These are phyloP conservation scores for Fusarium anthophilum DNA, from an alignment of 2,329 filamentous ascomycete genomes.

Conservation along the genomic window DNA sequence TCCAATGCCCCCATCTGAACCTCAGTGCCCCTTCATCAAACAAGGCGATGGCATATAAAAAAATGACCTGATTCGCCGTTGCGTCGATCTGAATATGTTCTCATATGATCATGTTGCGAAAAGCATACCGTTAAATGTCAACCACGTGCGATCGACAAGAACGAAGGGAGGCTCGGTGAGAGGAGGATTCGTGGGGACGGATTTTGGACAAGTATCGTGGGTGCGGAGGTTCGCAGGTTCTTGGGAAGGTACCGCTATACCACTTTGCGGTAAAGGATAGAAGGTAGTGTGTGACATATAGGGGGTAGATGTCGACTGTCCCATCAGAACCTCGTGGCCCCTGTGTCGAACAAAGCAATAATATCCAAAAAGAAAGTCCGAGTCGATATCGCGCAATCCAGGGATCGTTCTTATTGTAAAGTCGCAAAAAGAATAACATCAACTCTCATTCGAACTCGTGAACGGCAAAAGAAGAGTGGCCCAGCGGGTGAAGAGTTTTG, in stretches of 20 bases:
- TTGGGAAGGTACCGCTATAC: background rate
- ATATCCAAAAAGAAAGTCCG: background rate
- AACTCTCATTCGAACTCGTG: background rate
- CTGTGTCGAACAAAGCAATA: background rate
- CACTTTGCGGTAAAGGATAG: background rate
- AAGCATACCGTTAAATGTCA: background rate
- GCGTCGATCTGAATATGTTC: no score
- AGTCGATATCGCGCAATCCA: no score
- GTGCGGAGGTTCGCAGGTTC: background rate
- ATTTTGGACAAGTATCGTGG: background rate
- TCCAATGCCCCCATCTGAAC: background rate
- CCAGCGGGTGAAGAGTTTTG: background rate
- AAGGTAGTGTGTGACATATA: background rate
- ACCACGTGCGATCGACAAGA: background rate
- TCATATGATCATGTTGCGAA: no score
- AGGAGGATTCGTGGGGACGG: background rate
- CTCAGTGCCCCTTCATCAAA: background rate
- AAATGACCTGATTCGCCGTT: no score
- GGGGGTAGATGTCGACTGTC: no score
- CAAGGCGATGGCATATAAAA: background rate
- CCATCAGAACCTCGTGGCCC: background rate
- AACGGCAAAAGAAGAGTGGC: background rate
- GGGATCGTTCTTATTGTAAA: background rate
- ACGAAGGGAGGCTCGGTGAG: background rate
- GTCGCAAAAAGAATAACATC: background rate